Evolutionary conservation across 2,329 filamentous ascomycete species (phyloP).

Genomic region (Aschersonia sp.): DNA sequence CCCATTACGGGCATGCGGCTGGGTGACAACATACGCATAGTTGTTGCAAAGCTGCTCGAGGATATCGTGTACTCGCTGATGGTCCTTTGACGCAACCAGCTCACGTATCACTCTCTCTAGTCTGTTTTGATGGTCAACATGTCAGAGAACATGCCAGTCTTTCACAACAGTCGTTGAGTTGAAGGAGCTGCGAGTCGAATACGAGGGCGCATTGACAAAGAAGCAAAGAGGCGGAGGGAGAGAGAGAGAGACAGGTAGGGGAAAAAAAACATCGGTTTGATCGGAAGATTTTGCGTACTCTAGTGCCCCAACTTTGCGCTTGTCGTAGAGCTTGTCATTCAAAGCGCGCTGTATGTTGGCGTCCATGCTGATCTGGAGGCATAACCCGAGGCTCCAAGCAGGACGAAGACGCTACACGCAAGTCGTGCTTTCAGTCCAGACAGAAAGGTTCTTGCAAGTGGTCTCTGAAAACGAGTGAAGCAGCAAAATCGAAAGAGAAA

Average conservation of each 20-base stretch:
- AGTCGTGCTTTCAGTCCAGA: no score
- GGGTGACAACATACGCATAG: constrained; percentile 93
- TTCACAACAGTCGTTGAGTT: no score
- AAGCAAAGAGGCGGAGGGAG: no score
- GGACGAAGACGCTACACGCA: not conserved
- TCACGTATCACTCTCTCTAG: constrained; percentile 86
- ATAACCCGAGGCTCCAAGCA: not conserved
- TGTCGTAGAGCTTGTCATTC: constrained; percentile 98
- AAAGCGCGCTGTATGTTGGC: constrained; percentile 75
- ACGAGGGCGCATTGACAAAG: no score
- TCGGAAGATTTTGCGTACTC: constrained; percentile 48
- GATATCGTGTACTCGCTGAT: constrained; percentile 68
- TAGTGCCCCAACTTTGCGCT: constrained; percentile 87
- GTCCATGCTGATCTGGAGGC: constrained; percentile 51
- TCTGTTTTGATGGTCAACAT: constrained; percentile 27
- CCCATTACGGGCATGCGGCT: constrained; percentile 90
- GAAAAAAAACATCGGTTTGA: not conserved
- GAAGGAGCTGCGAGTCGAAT: no score
- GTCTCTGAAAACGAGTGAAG: no score
- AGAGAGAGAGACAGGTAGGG: not conserved
- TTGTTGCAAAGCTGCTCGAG: constrained; percentile 95
- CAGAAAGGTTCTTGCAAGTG: no score
- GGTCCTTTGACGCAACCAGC: constrained; percentile 60
- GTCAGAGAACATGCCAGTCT: constrained; percentile 5
- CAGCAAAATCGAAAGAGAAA: no score